Evolutionary conservation across 768 basidiomycete genomes (phyloP), one percentile per base, ranked within the genome.

Genomic region (Russula sp.): DNA sequence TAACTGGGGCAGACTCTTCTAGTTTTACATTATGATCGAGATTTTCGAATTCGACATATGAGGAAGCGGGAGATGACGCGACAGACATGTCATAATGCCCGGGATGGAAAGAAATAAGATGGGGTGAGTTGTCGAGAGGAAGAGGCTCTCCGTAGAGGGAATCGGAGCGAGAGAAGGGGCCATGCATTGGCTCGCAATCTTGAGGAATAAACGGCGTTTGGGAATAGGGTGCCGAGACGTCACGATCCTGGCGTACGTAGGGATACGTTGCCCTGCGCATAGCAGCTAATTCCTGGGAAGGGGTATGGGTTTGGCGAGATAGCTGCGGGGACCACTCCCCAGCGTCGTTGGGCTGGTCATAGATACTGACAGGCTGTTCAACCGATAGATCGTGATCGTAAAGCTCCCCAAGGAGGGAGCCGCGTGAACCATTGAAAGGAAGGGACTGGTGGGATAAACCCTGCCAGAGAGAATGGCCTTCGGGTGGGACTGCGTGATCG

Each of bases 181-280:
- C 64, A 51, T 66, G 57, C 61, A 71, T 60, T 55, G 71, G 70
- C 55, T 78, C 78, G 54, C 79, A 78, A 64, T 79, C 77, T 59
- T 73, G 75, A 73, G 66, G 73, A 63, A 79, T 71, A 70, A 82
- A 80, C 31, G 78, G 75, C 71, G 72, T 76, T 71, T 62, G 78
- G 74, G 69, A 77, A 77, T 71, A 77, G 65, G 61, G 72, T 56
- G 67, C 62, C 37, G 68, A 57, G 67, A 82, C 80, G 56, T 80
- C 79, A 61, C 81, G 79, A 74, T 92, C 89, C 67, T 89, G 86
- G 48, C 87, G 81, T 56, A 87, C 87, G 70, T 85, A 86, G 51
- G 89, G 89, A 74, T 84, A 90, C 0, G 89, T 91, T 1, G 86
- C 85, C 63, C 89, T 80, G 54, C 89, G 86, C 58, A 73, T 69